These are phyloP conservation scores for Nakazawaea ishiwadae DNA, from an alignment of 805 yeast genomes.

Conservation along the genomic window DNA sequence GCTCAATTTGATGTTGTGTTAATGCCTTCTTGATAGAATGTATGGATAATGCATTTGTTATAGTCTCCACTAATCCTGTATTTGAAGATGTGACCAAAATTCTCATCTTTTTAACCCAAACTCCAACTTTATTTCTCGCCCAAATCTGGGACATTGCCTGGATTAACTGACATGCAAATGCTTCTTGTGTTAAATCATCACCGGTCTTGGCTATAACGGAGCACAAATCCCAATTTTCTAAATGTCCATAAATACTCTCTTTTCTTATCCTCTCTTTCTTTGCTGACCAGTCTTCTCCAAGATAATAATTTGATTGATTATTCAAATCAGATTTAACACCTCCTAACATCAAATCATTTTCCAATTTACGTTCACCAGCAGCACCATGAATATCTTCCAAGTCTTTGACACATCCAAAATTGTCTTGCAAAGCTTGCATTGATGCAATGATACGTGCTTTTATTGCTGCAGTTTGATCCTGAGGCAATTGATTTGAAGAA, in stretches of 20 bases:
- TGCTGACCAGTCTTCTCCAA: conserved; percentile 91
- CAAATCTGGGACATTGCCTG: conserved; percentile 83
- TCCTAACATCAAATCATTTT: conserved; percentile 85
- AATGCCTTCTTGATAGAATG: conserved; percentile 93
- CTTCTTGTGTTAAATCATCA: conserved; percentile 92
- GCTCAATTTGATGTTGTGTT: conserved; percentile 65
- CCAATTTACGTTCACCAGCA: conserved; percentile 88
- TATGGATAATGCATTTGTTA: conserved; percentile 87
- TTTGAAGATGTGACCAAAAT: conserved; percentile 86
- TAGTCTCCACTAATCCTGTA: conserved; percentile 92
- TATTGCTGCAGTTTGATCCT: conserved; percentile 61
- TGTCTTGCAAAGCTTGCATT: conserved; percentile 73
- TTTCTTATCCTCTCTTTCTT: conserved; percentile 78
- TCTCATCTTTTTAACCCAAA: conserved; percentile 93
- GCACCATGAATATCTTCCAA: conserved; percentile 53
- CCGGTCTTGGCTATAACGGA: conserved; percentile 97
- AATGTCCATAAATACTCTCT: conserved; percentile 76
- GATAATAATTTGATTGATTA: conserved; percentile 34
- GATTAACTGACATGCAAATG: conserved; percentile 93
- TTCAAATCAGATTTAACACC: conserved; percentile 42
- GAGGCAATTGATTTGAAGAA: conserved; percentile 44
- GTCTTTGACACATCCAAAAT: conserved; percentile 46
- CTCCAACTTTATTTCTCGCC: conserved; percentile 62
- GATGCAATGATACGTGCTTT: conserved; percentile 64
- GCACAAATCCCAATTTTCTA: conserved; percentile 90